Conservation (phyloP, 805 yeast genomes). For the Priceomyces haplophilus region DNA sequence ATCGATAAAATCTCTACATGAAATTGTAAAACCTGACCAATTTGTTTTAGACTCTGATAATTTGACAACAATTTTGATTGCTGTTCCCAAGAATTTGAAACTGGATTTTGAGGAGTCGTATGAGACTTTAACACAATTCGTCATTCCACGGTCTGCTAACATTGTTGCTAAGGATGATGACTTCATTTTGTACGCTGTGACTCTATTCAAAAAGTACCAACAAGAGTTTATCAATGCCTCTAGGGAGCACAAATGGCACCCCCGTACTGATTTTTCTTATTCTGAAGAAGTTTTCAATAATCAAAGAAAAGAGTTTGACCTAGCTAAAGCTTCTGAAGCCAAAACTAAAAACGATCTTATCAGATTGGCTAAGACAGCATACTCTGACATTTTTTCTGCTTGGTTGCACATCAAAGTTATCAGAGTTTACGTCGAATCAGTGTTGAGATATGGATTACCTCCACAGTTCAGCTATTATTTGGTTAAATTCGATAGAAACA, state of each 20-base stretch:
- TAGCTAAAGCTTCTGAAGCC: constrained; percentile 71
- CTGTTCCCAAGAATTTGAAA: constrained; percentile 70
- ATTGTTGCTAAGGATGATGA: constrained; percentile 71
- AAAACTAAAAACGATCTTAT: constrained; percentile 72
- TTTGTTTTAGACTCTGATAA: constrained; percentile 85
- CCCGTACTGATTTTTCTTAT: constrained; percentile 81
- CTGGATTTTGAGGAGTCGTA: constrained; percentile 63
- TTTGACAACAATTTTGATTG: constrained; percentile 79
- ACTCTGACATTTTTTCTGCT: constrained; percentile 74
- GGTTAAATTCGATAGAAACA: constrained; percentile 41
- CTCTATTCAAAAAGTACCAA: constrained; percentile 78
- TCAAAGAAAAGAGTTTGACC: constrained; percentile 74
- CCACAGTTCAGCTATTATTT: constrained; percentile 71
- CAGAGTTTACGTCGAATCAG: constrained; percentile 87
- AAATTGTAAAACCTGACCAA: constrained; percentile 77
- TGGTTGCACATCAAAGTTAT: constrained; percentile 91
- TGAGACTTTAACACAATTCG: constrained; percentile 75
- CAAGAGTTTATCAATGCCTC: constrained; percentile 65
- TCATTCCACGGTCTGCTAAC: constrained; percentile 87
- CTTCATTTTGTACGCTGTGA: constrained; percentile 68
- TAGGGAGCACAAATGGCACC: constrained; percentile 86
- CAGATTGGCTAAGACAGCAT: constrained; percentile 86
- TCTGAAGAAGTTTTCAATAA: constrained; percentile 72
- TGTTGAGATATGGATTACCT: constrained; percentile 94
- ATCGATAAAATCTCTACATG: constrained; percentile 83